Base-by-base conservation (phyloP, 148 eudicot genomes). In the Chenopodium suecicum region DNA sequence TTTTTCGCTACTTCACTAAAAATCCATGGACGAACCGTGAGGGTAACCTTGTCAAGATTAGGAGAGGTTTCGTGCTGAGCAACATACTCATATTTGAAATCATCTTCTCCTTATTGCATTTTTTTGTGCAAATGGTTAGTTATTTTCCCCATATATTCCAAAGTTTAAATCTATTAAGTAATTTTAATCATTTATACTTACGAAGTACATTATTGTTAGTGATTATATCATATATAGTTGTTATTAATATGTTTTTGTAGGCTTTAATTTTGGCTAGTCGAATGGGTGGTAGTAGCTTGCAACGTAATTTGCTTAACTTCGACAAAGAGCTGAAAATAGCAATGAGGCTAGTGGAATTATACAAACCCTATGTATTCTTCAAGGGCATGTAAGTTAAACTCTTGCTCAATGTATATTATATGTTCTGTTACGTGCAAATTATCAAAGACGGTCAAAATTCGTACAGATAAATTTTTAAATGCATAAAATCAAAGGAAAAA, bases 331-430 rank as follows among this genome's bases (percentile, higher is more conserved):
- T 82, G 12, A 77, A 72, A 7, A 48, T 71, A 11, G 54, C 50
- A 56, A 77, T 48, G 84, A 82, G 78, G 73, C 48, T 83, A 13
- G 78, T 83, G 32, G 82, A 83, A 1, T 25, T 83, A 8, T 83
- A 78, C 67, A 62, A 76, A 65, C 85, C 85, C 17, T 83, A 83
- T 47, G 13, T 83, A 27, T 83, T 78, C 82, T 83, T 83, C 82
- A 83, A 83, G 74, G 85, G 82, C 78, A 73, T 83, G 85, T 83
- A 78, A 83, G 85, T 71, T 7, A 7, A 62, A 62, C 11, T 62
- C 1, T 62, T 0, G 66, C 23, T 62, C 8, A 41, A 41, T 5
- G 6, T 41, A 34, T 34, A 34, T 34, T 3, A 34, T 27, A 32
- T 32, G 34, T 32, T 2, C 37, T 34, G 14, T 12, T 50, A 50